phyloP scores from a whole-genome alignment of 2,329 filamentous ascomycete species.

The Monilinia fructicola region DNA sequence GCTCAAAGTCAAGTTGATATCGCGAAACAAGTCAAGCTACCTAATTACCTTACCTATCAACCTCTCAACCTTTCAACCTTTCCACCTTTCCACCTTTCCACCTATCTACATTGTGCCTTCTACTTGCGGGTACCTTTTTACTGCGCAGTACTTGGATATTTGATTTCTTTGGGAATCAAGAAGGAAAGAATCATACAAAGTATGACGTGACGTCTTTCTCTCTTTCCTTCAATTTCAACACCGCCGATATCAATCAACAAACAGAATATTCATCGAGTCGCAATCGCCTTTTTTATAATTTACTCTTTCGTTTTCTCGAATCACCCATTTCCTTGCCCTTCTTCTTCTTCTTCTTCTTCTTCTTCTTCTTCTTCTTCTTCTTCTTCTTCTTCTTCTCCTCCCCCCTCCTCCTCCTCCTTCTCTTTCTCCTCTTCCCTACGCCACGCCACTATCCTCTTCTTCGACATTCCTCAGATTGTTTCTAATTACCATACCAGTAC shows the following conservation, averaged over 20 bases:
- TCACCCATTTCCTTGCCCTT: no score
- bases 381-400: no score
- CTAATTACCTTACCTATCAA: no score
- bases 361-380: no score
- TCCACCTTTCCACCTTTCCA: no score
- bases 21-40: no score
- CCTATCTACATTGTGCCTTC: background rate
- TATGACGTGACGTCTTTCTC: constrained; percentile 16
- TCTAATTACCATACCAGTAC: constrained; percentile 16
- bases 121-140: no score
- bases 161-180: background rate
- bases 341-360: no score
- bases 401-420: no score
- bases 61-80: no score
- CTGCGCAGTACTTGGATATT: background rate
- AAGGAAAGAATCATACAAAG: constrained; percentile 3
- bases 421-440: background rate
- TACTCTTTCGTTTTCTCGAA: background rate
- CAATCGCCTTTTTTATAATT: background rate
- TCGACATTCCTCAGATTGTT: constrained; percentile 15
- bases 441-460: background rate
- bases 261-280: background rate
- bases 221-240: background rate
- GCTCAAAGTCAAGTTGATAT: no score
- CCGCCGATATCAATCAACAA: background rate